A percentile compares a stretch with the other conserved stretches of the same genome.
Evolutionary conservation across 352 stramenopile genomes (phyloP).

Genomic region (Phytopythium litorale): DNA sequence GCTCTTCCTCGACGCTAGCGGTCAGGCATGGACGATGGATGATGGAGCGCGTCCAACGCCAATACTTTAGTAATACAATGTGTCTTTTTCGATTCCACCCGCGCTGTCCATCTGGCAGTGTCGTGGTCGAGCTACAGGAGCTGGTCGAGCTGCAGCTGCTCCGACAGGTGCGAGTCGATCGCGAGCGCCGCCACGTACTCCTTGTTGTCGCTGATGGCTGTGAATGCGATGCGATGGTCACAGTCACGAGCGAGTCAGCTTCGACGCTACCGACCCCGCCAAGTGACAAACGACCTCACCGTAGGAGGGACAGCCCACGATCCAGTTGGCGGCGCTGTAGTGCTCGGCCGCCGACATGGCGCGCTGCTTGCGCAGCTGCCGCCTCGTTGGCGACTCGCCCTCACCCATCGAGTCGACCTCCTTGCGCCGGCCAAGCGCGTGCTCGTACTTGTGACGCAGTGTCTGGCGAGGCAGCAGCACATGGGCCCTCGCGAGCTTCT

Average conservation of each 20-base stretch:
- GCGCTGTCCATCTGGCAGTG: not conserved
- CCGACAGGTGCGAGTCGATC: slow-evolving; percentile 70
- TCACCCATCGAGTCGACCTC: not conserved
- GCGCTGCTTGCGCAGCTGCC: slow-evolving; percentile 22
- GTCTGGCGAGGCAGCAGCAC: slow-evolving; percentile 20
- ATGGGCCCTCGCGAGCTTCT: slow-evolving; percentile 36
- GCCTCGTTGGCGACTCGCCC: slow-evolving; percentile 5
- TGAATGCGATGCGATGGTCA: too few relatives aligned
- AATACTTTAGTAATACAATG: slow-evolving; percentile 4
- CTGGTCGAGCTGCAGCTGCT: slow-evolving; percentile 51
- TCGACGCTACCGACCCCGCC: not conserved
- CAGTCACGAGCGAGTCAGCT: too few relatives aligned
- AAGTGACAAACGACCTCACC: slow-evolving; percentile 19
- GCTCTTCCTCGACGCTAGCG: not conserved
- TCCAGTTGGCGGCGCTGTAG: slow-evolving; percentile 50
- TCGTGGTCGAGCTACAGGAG: slow-evolving; percentile 36
- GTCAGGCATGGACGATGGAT: not conserved
- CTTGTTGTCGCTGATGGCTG: slow-evolving; percentile 81
- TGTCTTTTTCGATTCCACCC: not conserved
- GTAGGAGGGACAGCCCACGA: slow-evolving; percentile 71
- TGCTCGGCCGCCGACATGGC: slow-evolving; percentile 41
- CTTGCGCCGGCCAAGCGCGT: slow-evolving; percentile 32
- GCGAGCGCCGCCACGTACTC: slow-evolving; percentile 73
- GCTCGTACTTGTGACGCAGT: slow-evolving; percentile 45
- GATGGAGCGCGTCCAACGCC: not conserved